These are phyloP conservation scores for Monosporascus sp. DNA, from an alignment of 2,329 filamentous ascomycete species.

Conservation along the genomic window DNA sequence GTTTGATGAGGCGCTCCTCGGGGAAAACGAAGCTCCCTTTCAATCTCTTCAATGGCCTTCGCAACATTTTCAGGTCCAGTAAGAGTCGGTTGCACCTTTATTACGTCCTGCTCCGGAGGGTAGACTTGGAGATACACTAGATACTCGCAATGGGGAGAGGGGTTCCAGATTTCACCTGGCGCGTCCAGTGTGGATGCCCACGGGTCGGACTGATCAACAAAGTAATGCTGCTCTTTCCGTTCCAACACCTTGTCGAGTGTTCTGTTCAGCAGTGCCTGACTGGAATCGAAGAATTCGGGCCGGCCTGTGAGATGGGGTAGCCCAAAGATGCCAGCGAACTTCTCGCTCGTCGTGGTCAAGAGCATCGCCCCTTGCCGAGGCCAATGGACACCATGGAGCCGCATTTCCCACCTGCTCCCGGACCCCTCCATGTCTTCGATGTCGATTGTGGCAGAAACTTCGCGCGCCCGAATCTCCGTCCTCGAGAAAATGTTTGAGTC, in stretches of 20 bases:
- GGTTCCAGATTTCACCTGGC: conserved; percentile 51
- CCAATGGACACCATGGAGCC: conserved; percentile 81
- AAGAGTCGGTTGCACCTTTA: conserved; percentile 27
- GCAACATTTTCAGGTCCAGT: conserved; percentile 29
- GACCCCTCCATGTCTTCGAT: conserved; percentile 66
- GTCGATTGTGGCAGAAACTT: conserved; percentile 64
- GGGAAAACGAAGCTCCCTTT: conserved; percentile 58
- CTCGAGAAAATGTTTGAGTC: conserved; percentile 28
- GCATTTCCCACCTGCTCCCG: conserved; percentile 73
- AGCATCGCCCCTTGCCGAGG: conserved; percentile 73
- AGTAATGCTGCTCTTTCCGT: conserved; percentile 53
- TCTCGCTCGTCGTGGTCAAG: conserved; percentile 86
- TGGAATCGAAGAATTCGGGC: conserved; percentile 50
- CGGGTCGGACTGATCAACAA: conserved; percentile 59
- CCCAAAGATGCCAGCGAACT: conserved; percentile 86
- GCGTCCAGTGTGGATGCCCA: conserved; percentile 70
- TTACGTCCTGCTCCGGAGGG: conserved; percentile 38
- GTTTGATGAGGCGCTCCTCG: conserved; percentile 51
- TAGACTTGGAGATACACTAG: conserved; percentile 79
- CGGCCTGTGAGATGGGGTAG: conserved; percentile 74
- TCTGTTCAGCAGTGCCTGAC: conserved; percentile 63
- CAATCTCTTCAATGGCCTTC: conserved; percentile 48
- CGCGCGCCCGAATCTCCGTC: conserved; percentile 54
- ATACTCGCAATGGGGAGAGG: conserved; percentile 79
- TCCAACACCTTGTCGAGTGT: conserved; percentile 65